Percentiles rank a stretch among this genome's conserved stretches.
These are phyloP conservation scores for Chaetomiaceae sp. DNA, from an alignment of 2,329 filamentous ascomycete genomes.

Conservation along the genomic window DNA sequence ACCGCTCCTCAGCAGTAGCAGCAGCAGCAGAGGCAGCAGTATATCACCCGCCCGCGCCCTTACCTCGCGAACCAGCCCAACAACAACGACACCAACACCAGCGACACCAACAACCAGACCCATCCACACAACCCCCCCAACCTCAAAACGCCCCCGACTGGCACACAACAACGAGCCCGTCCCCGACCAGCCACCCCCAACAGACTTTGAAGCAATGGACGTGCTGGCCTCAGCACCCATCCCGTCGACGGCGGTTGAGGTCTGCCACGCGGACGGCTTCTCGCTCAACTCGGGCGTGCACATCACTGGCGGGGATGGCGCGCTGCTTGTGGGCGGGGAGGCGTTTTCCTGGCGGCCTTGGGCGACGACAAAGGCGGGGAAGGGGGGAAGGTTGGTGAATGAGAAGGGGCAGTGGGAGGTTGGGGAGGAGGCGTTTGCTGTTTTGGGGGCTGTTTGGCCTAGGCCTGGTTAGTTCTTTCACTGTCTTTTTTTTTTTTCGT, in stretches of 20 bases:
- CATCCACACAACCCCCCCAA: constrained; percentile 11
- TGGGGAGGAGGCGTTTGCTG: constrained; percentile 62
- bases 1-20: too few species aligned
- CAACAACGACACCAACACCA: too few species aligned
- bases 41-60: too few species aligned
- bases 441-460: constrained; percentile 77
- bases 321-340: constrained; percentile 79
- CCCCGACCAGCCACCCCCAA: constrained; percentile 36
- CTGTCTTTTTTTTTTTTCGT: not conserved
- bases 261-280: constrained; percentile 79
- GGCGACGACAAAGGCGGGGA: constrained; percentile 32
- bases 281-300: constrained; percentile 75
- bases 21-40: too few species aligned
- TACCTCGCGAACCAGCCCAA: too few species aligned
- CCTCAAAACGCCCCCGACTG: not conserved
- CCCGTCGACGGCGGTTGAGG: constrained; percentile 79
- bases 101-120: not conserved
- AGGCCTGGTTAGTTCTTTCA: constrained; percentile 64
- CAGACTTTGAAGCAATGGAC: constrained; percentile 70
- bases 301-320: constrained; percentile 63
- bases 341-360: constrained; percentile 88
- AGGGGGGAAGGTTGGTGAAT: constrained; percentile 56
- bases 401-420: constrained; percentile 78
- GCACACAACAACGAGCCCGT: constrained; percentile 27
- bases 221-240: constrained; percentile 70